Evolutionary conservation across 2,329 filamentous ascomycete species (phyloP).

Genomic region (Zasmidium citrigriseum): DNA sequence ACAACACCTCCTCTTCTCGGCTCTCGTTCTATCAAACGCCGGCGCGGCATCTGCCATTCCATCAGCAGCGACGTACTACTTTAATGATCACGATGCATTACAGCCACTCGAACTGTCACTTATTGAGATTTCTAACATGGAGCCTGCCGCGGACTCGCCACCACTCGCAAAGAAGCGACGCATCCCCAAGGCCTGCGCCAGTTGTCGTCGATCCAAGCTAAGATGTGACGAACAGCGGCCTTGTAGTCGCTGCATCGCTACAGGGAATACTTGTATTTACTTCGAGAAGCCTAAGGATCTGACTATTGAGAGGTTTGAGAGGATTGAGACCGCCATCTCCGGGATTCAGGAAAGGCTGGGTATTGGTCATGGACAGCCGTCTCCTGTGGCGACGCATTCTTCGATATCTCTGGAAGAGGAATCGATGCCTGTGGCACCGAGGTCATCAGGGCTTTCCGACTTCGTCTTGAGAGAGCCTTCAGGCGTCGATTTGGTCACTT

Average conservation of each 20-base stretch:
- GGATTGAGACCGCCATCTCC: constrained; percentile 7
- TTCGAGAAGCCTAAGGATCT: neutral
- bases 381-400: neutral
- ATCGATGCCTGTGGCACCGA: neutral
- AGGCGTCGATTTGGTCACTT: constrained; percentile 1
- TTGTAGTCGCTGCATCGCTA: constrained; percentile 8
- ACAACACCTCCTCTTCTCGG: neutral
- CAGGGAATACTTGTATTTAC: constrained; percentile 1
- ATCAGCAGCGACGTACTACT: neutral
- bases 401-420: neutral
- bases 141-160: neutral
- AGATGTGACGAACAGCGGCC: constrained; percentile 16
- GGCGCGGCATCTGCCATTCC: neutral
- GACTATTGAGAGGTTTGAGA: constrained; percentile 6
- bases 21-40: neutral
- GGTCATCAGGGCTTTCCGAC: neutral
- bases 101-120: no score
- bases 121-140: neutral
- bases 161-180: constrained; percentile 3
- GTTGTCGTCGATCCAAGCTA: constrained; percentile 15
- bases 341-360: constrained; percentile 3
- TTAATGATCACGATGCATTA: neutral
- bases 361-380: neutral
- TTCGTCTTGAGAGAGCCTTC: constrained; percentile 8
- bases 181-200: constrained; percentile 15